Evolutionary conservation across 1,284 basidiomycete genomes (phyloP).

Genomic region (Retiboletus flavoniger): DNA sequence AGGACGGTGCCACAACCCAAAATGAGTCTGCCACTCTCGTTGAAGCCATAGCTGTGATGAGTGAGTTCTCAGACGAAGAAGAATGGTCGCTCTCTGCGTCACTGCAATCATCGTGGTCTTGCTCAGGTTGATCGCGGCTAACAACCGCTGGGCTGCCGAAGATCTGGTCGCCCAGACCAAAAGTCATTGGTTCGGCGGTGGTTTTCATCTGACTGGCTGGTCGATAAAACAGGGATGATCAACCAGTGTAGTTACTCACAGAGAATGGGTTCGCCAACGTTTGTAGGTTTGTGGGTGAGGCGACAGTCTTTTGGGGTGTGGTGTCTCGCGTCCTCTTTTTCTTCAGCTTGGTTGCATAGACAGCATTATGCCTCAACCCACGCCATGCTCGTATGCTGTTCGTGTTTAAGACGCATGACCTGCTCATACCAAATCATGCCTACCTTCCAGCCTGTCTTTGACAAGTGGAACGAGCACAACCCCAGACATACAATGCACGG

Average conservation of each 20-base stretch:
- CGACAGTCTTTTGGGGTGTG: slow-evolving; percentile 38
- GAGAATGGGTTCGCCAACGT: slow-evolving; percentile 66
- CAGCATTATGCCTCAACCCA: slow-evolving; percentile 64
- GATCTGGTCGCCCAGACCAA: slow-evolving; percentile 61
- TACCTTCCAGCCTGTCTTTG: slow-evolving; percentile 73
- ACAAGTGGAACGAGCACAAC: slow-evolving; percentile 63
- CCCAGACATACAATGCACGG: slow-evolving; percentile 79
- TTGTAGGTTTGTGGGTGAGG: slow-evolving; percentile 33
- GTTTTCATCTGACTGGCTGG: slow-evolving; percentile 19
- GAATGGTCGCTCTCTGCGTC: slow-evolving; percentile 34
- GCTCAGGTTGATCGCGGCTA: slow-evolving; percentile 11
- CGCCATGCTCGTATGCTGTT: slow-evolving; percentile 75
- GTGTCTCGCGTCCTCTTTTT: slow-evolving; percentile 38
- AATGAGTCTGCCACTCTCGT: slow-evolving; percentile 55
- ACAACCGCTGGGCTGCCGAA: slow-evolving; percentile 45
- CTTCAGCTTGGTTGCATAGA: slow-evolving; percentile 69
- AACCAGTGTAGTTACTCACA: slow-evolving; percentile 38
- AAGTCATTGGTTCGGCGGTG: slow-evolving; percentile 35
- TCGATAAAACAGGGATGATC: background rate
- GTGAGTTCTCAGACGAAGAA: slow-evolving; percentile 43
- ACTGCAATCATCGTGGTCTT: slow-evolving; percentile 26
- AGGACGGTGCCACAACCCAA: slow-evolving; percentile 63
- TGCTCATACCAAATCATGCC: slow-evolving; percentile 32
- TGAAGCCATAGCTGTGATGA: slow-evolving; percentile 60
- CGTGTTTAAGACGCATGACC: slow-evolving; percentile 13